Evolutionary conservation across 805 yeast species (phyloP).

Genomic region (Jamesozyma hellenica): DNA sequence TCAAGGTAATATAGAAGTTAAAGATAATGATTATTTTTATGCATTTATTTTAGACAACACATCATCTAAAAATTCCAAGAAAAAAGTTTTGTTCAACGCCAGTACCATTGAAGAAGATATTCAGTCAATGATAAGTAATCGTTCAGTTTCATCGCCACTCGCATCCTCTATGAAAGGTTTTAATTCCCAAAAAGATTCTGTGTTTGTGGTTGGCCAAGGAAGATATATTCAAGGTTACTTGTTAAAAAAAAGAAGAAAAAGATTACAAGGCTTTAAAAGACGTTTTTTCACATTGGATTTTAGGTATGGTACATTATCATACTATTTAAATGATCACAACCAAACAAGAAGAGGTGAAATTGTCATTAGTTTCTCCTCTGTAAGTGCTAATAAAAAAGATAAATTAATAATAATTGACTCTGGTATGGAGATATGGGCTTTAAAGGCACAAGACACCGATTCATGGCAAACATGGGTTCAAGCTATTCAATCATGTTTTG

Average conservation of each 20-base stretch:
- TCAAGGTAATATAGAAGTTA: slow-evolving; percentile 52
- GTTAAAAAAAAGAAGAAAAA: slow-evolving; percentile 71
- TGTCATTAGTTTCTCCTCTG: slow-evolving; percentile 74
- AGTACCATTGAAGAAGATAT: slow-evolving; percentile 25
- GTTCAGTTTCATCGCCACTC: slow-evolving; percentile 11
- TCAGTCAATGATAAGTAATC: slow-evolving; percentile 8
- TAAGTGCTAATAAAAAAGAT: slow-evolving; percentile 62
- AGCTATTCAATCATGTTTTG: slow-evolving; percentile 48
- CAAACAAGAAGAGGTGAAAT: slow-evolving; percentile 76
- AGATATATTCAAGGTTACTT: slow-evolving; percentile 70
- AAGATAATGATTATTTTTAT: slow-evolving; percentile 51
- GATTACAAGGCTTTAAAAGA: slow-evolving; percentile 75
- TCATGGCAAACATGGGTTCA: slow-evolving; percentile 78
- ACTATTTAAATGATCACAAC: slow-evolving; percentile 61
- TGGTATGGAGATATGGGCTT: slow-evolving; percentile 89
- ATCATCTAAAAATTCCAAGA: slow-evolving; percentile 74
- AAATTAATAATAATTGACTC: slow-evolving; percentile 76
- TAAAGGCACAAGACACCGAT: slow-evolving; percentile 53
- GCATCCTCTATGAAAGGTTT: slow-evolving; percentile 9
- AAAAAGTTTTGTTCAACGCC: slow-evolving; percentile 63
- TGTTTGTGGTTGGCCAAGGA: slow-evolving; percentile 35
- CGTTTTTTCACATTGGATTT: slow-evolving; percentile 77
- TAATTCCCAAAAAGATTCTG: slow-evolving; percentile 12
- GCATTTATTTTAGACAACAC: slow-evolving; percentile 92
- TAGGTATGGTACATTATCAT: slow-evolving; percentile 73